phyloP scores from a whole-genome alignment of 306 rosid genomes.

The Cucurbita moschata region DNA sequence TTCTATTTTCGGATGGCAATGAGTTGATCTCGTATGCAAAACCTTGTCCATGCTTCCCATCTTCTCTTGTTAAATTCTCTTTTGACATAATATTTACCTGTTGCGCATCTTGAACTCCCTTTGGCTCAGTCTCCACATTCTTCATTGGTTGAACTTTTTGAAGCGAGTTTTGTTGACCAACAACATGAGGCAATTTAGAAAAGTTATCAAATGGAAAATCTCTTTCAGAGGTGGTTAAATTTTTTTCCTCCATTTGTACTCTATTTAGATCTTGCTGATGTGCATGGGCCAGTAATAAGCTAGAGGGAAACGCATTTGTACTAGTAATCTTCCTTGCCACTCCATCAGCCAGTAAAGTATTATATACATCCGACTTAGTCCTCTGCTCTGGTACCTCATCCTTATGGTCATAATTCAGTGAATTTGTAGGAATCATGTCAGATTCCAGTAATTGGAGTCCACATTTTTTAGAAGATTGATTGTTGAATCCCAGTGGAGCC shows the following conservation, averaged over 20 bases:
- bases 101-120: slow-evolving; percentile 14
- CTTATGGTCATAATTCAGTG: slow-evolving; percentile 17
- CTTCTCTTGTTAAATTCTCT: slow-evolving; percentile 15
- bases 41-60: slow-evolving; percentile 15
- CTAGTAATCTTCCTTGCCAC: slow-evolving; percentile 16
- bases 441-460: slow-evolving; percentile 16
- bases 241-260: slow-evolving; percentile 7
- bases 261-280: slow-evolving; percentile 21
- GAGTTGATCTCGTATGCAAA: slow-evolving; percentile 11
- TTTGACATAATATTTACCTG: slow-evolving; percentile 14
- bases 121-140: slow-evolving; percentile 21
- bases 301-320: slow-evolving; percentile 19
- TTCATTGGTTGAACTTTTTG: slow-evolving; percentile 17
- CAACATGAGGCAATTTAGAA: slow-evolving; percentile 15
- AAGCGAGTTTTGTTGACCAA: slow-evolving; percentile 16
- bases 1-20: slow-evolving; percentile 10
- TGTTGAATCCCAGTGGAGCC: slow-evolving; percentile 10
- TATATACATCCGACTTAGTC: slow-evolving; percentile 6
- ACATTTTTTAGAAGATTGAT: slow-evolving; percentile 14
- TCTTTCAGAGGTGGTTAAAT: slow-evolving; percentile 12
- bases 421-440: slow-evolving; percentile 10
- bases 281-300: slow-evolving; percentile 14
- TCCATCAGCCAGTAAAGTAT: slow-evolving; percentile 11
- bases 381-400: slow-evolving; percentile 13
- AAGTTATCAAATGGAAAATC: slow-evolving; percentile 11